Percentiles rank a stretch among this genome's conserved stretches.
These are phyloP conservation scores for Coprinellus aureogranulatus DNA, from an alignment of 768 basidiomycete genomes.

Conservation along the genomic window DNA sequence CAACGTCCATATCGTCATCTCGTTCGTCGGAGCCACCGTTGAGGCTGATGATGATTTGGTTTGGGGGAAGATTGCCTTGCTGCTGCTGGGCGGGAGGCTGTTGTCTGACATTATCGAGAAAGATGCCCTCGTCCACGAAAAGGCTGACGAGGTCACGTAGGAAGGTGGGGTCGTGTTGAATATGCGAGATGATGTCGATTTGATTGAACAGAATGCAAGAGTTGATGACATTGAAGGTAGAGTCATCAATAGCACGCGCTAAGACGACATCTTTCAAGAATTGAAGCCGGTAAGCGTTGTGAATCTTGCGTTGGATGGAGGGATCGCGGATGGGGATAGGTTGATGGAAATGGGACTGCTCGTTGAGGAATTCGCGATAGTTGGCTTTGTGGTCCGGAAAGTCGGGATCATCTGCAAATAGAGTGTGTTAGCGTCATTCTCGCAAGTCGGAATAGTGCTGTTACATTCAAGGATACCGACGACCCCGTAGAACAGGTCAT, in stretches of 20 bases:
- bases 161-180: conserved; percentile 76
- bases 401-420: conserved; percentile 82
- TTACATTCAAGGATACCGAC: conserved; percentile 96
- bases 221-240: conserved; percentile 95
- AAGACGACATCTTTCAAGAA: conserved; percentile 99
- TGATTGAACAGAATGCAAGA: conserved; percentile 99
- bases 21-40: conserved; percentile 32
- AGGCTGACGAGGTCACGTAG: conserved; percentile 73
- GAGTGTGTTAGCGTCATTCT: conserved; percentile 4
- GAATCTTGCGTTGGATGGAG: conserved; percentile 80
- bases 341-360: conserved; percentile 83
- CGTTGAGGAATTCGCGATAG: conserved; percentile 88
- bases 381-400: conserved; percentile 96
- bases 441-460: conserved; percentile 28
- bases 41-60: conserved; percentile 34
- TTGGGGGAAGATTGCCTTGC: conserved; percentile 19
- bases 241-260: conserved; percentile 90
- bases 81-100: conserved; percentile 27
- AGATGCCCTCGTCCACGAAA: conserved; percentile 61
- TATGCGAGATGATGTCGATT: conserved; percentile 92
- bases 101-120: conserved; percentile 13
- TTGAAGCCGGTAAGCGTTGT: conserved; percentile 94
- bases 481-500: conserved; percentile 89
- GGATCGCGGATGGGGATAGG: conserved; percentile 81
- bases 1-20: conserved; percentile 43